Base-by-base conservation (phyloP, 345 rosid species). In the Combretum micranthum region DNA sequence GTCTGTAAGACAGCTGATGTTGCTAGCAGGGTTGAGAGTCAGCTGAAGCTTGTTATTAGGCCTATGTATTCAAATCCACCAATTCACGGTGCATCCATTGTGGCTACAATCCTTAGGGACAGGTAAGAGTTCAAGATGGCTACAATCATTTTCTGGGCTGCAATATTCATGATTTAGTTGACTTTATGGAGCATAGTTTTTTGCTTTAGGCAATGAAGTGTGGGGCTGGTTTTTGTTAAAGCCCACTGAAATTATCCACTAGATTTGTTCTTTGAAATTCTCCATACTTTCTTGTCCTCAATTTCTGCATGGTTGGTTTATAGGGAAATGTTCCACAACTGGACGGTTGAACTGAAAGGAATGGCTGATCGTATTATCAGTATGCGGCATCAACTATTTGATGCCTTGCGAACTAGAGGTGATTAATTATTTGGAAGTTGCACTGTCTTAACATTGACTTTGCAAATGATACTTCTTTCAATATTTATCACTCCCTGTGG, bases 1-100 rank as follows among this genome's bases (percentile, higher is more conserved):
- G 97, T 87, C 42, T 87, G 91, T 79, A 87, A 78, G 77, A 59
- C 91, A 60, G 84, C 94, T 63, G 91, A 83, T 62, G 89, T 87
- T 3, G 90, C 97, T 0, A 68, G 77, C 43, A 77, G 50, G 66
- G 97, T 90, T 19, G 87, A 87, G 66, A 87, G 91, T 72, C 97
- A 90, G 66, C 69, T 87, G 76, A 90, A 90, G 70, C 90, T 87
- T 55, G 87, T 90, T 46, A 82, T 87, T 67, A 76, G 96, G 61
- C 96, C 97, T 39, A 85, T 90, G 97, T 87, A 83, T 75, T 87
- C 96, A 47, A 85, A 75, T 42, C 97, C 97, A 66, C 96, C 97
- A 11, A 77, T 90, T 46, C 96, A 90, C 50, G 97, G 97, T 55
- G 96, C 94, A 56, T 83, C 94, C 1, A 87, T 90, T 47, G 97